Percentiles rank a stretch among this genome's conserved stretches.
These are phyloP conservation scores for Vigna nakashimae DNA, from an alignment of 306 rosid genomes.

Conservation along the genomic window DNA sequence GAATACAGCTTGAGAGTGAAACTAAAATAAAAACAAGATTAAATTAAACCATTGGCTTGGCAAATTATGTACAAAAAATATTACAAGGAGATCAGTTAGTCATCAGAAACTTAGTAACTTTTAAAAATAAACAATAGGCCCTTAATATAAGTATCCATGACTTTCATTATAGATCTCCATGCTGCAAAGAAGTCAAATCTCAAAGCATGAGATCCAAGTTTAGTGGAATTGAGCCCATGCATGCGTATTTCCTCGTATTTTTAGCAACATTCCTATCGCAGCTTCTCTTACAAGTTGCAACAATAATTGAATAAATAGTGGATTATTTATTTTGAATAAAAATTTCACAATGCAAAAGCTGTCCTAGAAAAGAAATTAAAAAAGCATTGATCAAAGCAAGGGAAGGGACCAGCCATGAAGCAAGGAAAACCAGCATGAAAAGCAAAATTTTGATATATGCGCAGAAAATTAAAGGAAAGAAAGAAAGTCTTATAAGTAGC, in stretches of 20 bases:
- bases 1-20: slow-evolving; percentile 39
- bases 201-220: slow-evolving; percentile 29
- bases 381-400: slow-evolving; percentile 10
- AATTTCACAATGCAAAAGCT: neutral
- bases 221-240: slow-evolving; percentile 12
- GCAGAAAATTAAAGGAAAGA: slow-evolving; percentile 1
- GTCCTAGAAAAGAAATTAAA: neutral
- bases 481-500: slow-evolving; percentile 24
- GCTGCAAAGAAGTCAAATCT: slow-evolving; percentile 21
- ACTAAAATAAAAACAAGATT: slow-evolving; percentile 20
- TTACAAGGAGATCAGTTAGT: slow-evolving; percentile 19
- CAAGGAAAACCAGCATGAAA: slow-evolving; percentile 4
- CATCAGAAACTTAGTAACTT: neutral
- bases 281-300: slow-evolving; percentile 38
- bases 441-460: neutral
- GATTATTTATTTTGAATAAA: slow-evolving; percentile 11
- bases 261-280: slow-evolving; percentile 26
- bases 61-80: neutral
- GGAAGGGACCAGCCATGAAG: slow-evolving; percentile 7
- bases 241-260: slow-evolving; percentile 11
- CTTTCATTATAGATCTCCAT: neutral
- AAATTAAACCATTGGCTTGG: slow-evolving; percentile 13
- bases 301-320: slow-evolving; percentile 21
- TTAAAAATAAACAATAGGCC: slow-evolving; percentile 16
- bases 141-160: slow-evolving; percentile 7